These are phyloP conservation scores for Circinella minor DNA, from an alignment of 371 early-diverging fungal species.

Conservation along the genomic window DNA sequence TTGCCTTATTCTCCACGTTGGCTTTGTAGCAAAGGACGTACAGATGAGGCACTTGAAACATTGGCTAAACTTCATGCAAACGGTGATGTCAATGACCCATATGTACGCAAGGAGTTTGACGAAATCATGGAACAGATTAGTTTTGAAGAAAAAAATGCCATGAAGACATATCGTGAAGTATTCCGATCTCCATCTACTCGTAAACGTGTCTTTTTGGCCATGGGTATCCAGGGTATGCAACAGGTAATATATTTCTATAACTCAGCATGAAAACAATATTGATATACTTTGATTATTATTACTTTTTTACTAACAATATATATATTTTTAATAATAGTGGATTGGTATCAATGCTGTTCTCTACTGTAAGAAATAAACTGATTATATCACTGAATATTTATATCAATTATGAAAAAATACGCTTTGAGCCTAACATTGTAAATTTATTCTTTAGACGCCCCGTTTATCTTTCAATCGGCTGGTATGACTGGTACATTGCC, in stretches of 20 bases:
- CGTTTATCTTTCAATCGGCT: slow-evolving; percentile 28
- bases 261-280: too few relatives aligned
- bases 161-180: slow-evolving; percentile 68
- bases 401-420: too few relatives aligned
- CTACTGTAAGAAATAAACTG: not conserved
- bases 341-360: slow-evolving; percentile 41
- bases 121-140: slow-evolving; percentile 67
- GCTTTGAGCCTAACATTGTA: too few relatives aligned
- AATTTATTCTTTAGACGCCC: slow-evolving; percentile 13
- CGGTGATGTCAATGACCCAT: slow-evolving; percentile 50
- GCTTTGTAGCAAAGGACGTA: slow-evolving; percentile 45
- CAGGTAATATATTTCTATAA: slow-evolving; percentile 1
- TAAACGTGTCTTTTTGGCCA: slow-evolving; percentile 60
- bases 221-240: slow-evolving; percentile 64
- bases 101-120: slow-evolving; percentile 67
- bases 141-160: slow-evolving; percentile 63
- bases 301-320: not conserved
- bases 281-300: too few relatives aligned
- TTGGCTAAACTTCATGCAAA: slow-evolving; percentile 70
- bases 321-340: slow-evolving; percentile 15
- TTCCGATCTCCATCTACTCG: slow-evolving; percentile 45
- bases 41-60: slow-evolving; percentile 54
- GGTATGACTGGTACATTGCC: slow-evolving; percentile 27
- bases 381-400: too few relatives aligned
- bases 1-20: slow-evolving; percentile 57